Percentiles rank a stretch among this genome's conserved stretches.
Conservation (phyloP, 257 asterid species). For the Nicotiana attenuata region DNA sequence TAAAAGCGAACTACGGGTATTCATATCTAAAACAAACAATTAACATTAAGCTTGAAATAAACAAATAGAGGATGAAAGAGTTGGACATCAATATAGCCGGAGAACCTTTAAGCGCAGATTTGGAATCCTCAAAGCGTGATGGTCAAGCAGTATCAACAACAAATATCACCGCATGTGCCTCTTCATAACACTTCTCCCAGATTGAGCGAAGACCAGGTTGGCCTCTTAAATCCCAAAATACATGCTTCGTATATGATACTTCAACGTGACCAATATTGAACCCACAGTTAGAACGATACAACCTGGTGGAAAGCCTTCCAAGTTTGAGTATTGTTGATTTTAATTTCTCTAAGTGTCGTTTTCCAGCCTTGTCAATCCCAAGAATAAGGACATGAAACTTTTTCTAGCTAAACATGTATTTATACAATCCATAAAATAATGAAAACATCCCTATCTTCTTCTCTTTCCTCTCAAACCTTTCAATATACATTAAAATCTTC, state of each 20-base stretch:
- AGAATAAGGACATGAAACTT: conserved; percentile 90
- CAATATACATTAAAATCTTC: too few relatives aligned
- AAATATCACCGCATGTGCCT: conserved; percentile 77
- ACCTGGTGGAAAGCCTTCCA: too few relatives aligned
- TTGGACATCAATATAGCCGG: too few relatives aligned
- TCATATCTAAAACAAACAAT: too few relatives aligned
- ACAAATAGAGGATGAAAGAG: too few relatives aligned
- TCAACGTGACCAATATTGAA: conserved; percentile 25
- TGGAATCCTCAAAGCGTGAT: conserved; percentile 79
- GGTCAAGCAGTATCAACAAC: conserved; percentile 77
- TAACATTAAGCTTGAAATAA: too few relatives aligned
- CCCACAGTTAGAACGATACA: too few relatives aligned
- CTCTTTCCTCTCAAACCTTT: conserved; percentile 9
- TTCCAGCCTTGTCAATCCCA: conserved; percentile 90
- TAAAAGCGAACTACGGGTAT: too few relatives aligned
- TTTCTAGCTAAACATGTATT: conserved; percentile 71
- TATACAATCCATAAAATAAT: conserved; percentile 75
- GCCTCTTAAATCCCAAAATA: conserved; percentile 96
- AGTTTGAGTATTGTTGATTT: too few relatives aligned
- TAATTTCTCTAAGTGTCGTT: conserved; percentile 38
- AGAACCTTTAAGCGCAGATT: conserved; percentile 45
- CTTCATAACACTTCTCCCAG: conserved; percentile 91
- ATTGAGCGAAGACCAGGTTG: conserved; percentile 93
- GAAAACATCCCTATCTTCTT: conserved; percentile 62
- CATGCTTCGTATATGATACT: conserved; percentile 66